phyloP scores from a whole-genome alignment of 768 basidiomycete species.

The Tephrocybe sp. region DNA sequence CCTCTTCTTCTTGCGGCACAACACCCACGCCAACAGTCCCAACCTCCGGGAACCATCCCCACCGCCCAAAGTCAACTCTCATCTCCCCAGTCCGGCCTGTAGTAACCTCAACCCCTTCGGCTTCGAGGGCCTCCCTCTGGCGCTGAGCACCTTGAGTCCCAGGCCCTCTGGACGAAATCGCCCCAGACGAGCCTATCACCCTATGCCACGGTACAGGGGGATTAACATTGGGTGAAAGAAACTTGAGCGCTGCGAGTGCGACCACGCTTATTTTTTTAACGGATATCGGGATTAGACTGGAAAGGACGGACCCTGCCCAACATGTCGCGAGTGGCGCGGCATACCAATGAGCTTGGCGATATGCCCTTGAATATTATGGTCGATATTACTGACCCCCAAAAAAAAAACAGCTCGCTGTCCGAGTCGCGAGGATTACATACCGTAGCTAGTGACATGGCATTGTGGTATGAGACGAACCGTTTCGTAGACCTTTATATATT shows the following conservation, averaged over 20 bases:
- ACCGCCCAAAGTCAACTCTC: slow-evolving; percentile 53
- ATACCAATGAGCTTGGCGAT: slow-evolving; percentile 78
- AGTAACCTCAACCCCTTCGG: slow-evolving; percentile 79
- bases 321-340: slow-evolving; percentile 76
- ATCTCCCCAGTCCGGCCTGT: slow-evolving; percentile 52
- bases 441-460: slow-evolving; percentile 72
- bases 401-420: background rate
- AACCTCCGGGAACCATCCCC: slow-evolving; percentile 65
- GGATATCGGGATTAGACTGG: background rate
- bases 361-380: slow-evolving; percentile 48
- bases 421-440: slow-evolving; percentile 33
- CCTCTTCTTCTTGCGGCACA: slow-evolving; percentile 5
- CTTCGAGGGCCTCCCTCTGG: slow-evolving; percentile 73
- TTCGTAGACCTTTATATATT: slow-evolving; percentile 60
- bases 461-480: slow-evolving; percentile 68
- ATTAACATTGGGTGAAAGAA: slow-evolving; percentile 51
- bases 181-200: slow-evolving; percentile 66
- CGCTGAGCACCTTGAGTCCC: slow-evolving; percentile 75
- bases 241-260: slow-evolving; percentile 63
- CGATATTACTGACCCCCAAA: background rate
- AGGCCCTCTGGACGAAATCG: slow-evolving; percentile 81
- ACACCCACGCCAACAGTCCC: slow-evolving; percentile 13
- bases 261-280: background rate
- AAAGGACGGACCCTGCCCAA: slow-evolving; percentile 65
- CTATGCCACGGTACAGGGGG: slow-evolving; percentile 83